phyloP scores from a whole-genome alignment of 192 early-diverging fungal genomes.

The Coemansia interrupta region DNA sequence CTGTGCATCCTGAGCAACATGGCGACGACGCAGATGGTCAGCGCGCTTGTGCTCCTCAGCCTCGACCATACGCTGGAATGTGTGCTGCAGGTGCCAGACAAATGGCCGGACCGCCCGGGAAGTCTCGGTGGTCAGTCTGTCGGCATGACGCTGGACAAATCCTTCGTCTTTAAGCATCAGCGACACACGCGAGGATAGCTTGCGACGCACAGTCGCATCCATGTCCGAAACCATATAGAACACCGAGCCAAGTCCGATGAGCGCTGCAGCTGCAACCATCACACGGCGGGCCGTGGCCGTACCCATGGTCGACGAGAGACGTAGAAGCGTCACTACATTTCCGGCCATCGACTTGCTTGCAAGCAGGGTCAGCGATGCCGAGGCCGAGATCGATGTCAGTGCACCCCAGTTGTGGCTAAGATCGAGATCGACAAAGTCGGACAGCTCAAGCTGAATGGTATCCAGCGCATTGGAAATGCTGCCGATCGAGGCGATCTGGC shows the following conservation, averaged over 20 bases:
- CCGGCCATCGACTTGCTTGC: slow-evolving; percentile 36
- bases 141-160: slow-evolving; percentile 60
- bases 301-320: slow-evolving; percentile 43
- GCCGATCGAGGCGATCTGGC: slow-evolving; percentile 53
- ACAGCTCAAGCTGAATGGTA: slow-evolving; percentile 51
- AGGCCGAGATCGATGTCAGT: slow-evolving; percentile 54
- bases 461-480: slow-evolving; percentile 53
- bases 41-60: slow-evolving; percentile 62
- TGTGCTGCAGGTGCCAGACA: slow-evolving; percentile 67
- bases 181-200: slow-evolving; percentile 56
- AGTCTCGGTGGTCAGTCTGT: slow-evolving; percentile 62
- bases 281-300: slow-evolving; percentile 41
- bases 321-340: slow-evolving; percentile 34
- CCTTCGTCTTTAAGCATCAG: slow-evolving; percentile 55
- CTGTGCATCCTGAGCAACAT: slow-evolving; percentile 63
- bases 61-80: slow-evolving; percentile 71
- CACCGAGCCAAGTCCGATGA: slow-evolving; percentile 54
- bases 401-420: slow-evolving; percentile 61
- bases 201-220: slow-evolving; percentile 66
- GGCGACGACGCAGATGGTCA: slow-evolving; percentile 56
- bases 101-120: slow-evolving; percentile 64
- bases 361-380: slow-evolving; percentile 55
- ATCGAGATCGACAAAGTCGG: slow-evolving; percentile 60
- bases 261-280: slow-evolving; percentile 35
- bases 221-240: slow-evolving; percentile 68